Evolutionary conservation across 164 flowering plant species (phyloP).

Genomic region (Cinnamomum micranthum): DNA sequence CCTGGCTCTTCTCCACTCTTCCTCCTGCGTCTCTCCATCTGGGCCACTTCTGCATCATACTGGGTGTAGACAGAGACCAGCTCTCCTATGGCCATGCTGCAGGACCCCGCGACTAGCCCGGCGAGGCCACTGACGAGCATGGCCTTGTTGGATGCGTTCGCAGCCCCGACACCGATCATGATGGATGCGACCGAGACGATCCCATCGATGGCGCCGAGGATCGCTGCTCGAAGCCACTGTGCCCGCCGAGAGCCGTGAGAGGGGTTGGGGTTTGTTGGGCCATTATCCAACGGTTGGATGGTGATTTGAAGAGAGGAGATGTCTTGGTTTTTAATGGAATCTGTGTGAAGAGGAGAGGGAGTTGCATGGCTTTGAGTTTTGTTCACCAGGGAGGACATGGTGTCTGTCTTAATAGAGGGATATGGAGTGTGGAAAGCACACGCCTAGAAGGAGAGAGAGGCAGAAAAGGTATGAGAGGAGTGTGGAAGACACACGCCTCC

Average conservation of each 20-base stretch:
- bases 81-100: conserved; percentile 25
- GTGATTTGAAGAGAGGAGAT: not conserved
- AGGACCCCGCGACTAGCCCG: conserved; percentile 18
- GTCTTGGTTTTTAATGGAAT: not conserved
- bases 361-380: not conserved
- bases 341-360: not conserved
- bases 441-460: not conserved
- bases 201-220: conserved; percentile 13
- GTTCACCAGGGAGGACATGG: not conserved
- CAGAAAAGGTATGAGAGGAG: not conserved
- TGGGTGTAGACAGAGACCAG: conserved; percentile 23
- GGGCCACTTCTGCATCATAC: conserved; percentile 20
- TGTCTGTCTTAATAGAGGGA: not conserved
- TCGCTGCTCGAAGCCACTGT: conserved; percentile 14
- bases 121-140: conserved; percentile 16
- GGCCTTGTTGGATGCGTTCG: conserved; percentile 9
- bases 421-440: not conserved
- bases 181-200: conserved; percentile 13
- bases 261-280: not conserved
- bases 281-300: not conserved
- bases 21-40: conserved; percentile 15
- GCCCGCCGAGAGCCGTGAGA: not conserved
- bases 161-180: conserved; percentile 24
- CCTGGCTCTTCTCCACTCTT: not conserved
- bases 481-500: conserved; percentile 2